Base-by-base conservation (phyloP, 169 alveolate genomes). In the Plasmodium coatneyi region DNA sequence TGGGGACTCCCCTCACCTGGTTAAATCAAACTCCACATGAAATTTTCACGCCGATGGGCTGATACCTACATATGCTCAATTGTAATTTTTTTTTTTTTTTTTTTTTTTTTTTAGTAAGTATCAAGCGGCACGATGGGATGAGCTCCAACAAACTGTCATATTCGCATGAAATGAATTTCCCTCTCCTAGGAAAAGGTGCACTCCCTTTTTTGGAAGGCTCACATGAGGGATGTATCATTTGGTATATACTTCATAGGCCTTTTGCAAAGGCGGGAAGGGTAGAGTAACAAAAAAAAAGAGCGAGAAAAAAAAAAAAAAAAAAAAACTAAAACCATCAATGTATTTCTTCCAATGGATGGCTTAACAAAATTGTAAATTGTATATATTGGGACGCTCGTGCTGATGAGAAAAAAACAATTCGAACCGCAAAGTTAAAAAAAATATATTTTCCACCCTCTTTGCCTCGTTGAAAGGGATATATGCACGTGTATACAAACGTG, bases 201-300 rank as follows among this genome's bases (percentile, higher is more conserved):
- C 36, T 19, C 36, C 36, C 76, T 28, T 66, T 25, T 66, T 66
- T 66, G 41, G 36, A 66, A 60, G 76, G 39, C 16, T 22, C 76
- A 66, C 19, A 4, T 66, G 41, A 43, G 30, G 30, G 36, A 66
- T 66, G 14, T 66, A 66, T 22, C 36, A 49, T 19, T 9, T 66
- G 76, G 36, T 25, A 12, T 66, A 10, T 66, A 9, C 76, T 66
- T 66, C 36, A n/a, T 66, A 25, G 36, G 76, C 36, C 36, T 66
- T 66, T 66, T 66, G 39, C 30, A 66, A 16, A 76, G 83, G 22
- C n/a, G 60, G 83, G 43, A 76, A 76, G 60, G 36, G 25, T 76
- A n/a, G 25, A n/a, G 70, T 36, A 76, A 30, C 14, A 76, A 36
- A 76, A 7, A 74, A 74, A 74, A 22, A 6, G 36, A 6, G 16